Percentiles rank a stretch among this genome's conserved stretches.
phyloP scores from a whole-genome alignment of 257 asterid genomes.

The Petunia secreta region DNA sequence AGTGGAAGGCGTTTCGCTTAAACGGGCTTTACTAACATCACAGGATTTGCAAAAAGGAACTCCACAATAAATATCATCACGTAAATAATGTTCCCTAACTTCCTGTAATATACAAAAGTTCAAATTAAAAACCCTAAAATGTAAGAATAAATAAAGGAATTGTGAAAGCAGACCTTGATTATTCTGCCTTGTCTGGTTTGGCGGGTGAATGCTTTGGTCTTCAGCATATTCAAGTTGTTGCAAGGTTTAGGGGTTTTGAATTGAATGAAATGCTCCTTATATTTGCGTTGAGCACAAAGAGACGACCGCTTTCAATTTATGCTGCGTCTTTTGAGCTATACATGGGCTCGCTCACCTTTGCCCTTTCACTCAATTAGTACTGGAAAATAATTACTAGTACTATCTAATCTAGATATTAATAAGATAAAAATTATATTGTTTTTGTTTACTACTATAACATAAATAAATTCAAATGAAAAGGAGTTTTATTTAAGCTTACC shows the following conservation, averaged over 20 bases:
- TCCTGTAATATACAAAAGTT: slow-evolving; percentile 43
- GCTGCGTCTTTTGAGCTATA: no score
- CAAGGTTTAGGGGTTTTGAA: background rate
- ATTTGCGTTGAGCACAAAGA: no score
- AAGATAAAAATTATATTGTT: no score
- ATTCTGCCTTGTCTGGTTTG: slow-evolving; percentile 88
- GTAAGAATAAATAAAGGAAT: background rate
- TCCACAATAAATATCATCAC: slow-evolving; percentile 96
- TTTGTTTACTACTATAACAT: no score
- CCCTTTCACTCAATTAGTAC: no score
- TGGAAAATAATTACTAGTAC: no score
- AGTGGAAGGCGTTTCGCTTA: slow-evolving; percentile 52
- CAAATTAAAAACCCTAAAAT: background rate
- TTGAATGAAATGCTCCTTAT: no score
- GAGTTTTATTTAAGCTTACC: no score
- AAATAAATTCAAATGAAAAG: no score
- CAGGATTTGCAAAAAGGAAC: slow-evolving; percentile 79
- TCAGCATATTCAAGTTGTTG: slow-evolving; percentile 49
- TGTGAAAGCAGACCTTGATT: slow-evolving; percentile 55
- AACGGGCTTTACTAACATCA: slow-evolving; percentile 56
- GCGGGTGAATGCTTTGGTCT: slow-evolving; percentile 70
- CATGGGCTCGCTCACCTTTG: no score
- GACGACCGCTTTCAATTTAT: no score
- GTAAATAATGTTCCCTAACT: slow-evolving; percentile 85
- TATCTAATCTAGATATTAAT: no score